Evolutionary conservation across 2,329 filamentous ascomycete genomes (phyloP).

Genomic region (Huntiella abstrusa): DNA sequence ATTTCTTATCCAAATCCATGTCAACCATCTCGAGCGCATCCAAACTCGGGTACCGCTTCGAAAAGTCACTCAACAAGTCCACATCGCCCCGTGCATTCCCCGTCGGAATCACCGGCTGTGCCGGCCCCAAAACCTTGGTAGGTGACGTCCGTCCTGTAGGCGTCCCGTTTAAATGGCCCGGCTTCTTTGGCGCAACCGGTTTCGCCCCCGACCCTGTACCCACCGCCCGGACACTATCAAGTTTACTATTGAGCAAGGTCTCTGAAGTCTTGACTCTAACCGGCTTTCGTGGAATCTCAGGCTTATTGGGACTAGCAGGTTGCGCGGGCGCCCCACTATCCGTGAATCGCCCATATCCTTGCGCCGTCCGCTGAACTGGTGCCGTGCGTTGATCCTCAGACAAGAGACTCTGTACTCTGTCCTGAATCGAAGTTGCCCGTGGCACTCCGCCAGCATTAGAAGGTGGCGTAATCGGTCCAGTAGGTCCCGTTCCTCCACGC

Average conservation of each 20-base stretch:
- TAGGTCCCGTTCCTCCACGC: conserved; percentile 24
- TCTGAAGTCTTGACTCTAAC: conserved; percentile 7
- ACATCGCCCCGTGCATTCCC: conserved; percentile 37
- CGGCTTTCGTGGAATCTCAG: conserved; percentile 8
- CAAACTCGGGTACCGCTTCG: conserved; percentile 70
- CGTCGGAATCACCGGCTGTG: conserved; percentile 19
- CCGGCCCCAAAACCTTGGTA: conserved; percentile 19
- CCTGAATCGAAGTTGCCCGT: conserved; percentile 76
- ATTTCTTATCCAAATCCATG: conserved; percentile 29
- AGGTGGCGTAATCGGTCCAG: conserved; percentile 33
- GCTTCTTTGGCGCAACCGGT: conserved; percentile 42
- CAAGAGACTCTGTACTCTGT: conserved; percentile 69
- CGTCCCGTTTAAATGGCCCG: conserved; percentile 38
- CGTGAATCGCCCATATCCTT: conserved; percentile 80
- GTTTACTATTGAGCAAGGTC: conserved; percentile 13
- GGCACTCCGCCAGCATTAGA: conserved; percentile 38
- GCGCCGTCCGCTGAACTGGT: conserved; percentile 49
- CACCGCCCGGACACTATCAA: conserved; percentile 1
- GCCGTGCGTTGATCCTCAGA: conserved; percentile 51
- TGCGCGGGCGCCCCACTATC: conserved; percentile 21
- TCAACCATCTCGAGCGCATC: conserved; percentile 79
- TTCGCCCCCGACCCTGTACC: conserved; percentile 15
- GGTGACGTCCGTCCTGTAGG: conserved; percentile 21
- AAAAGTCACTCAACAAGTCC: conserved; percentile 54
- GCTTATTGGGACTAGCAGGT: background rate